Evolutionary conservation across 768 basidiomycete genomes (phyloP), one percentile per base, ranked within the genome.

Genomic region (Rhodotorula taiwanensis): DNA sequence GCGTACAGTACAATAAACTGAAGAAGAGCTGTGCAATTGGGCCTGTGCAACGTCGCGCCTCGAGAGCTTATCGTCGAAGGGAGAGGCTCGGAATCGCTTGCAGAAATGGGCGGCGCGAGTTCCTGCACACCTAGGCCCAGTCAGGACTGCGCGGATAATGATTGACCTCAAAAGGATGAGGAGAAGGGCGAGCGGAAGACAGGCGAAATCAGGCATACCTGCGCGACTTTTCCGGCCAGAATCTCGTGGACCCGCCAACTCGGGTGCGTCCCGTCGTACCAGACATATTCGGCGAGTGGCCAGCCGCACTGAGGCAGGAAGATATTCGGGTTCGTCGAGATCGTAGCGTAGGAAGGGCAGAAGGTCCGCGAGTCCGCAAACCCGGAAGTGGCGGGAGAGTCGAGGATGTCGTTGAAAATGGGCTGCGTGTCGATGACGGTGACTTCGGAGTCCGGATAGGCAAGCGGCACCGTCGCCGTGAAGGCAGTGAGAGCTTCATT

Each of bases 401-500:
- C 56, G 34, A 63, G 50, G 51, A 63, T 45, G 18, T 48, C 27
- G 39, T 36, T 53, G 53, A 66, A 57, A 39, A 66, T 45, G 9
- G 59, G 44, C 11, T 49, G 43, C 1, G 64, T 60, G 51, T 66
- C 64, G 50, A 60, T 60, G 11, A 66, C 51, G n/a, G 44, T 33
- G 27, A 66, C 13, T 23, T 13, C 13, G 34, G 51, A 25, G 16
- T 30, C 42, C 2, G 58, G 44, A 41, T 49, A 57, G 14, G 31
- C 27, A 11, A n/a, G 2, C 13, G 59, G 18, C 45, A 66, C 23
- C 15, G 55, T n/a, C n/a, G 9, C 6, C 6, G 39, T 30, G 47
- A 53, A 57, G 16, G 31, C 5, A 20, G 47, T 25, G 21, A 66
- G 50, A 11, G 15, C 34, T 8, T 4, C 7, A 36, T 66, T 66